Percentiles rank a stretch among this genome's conserved stretches.
Conservation (phyloP, 1,284 basidiomycete genomes). For the Erythrobasidium hasegawianum region DNA sequence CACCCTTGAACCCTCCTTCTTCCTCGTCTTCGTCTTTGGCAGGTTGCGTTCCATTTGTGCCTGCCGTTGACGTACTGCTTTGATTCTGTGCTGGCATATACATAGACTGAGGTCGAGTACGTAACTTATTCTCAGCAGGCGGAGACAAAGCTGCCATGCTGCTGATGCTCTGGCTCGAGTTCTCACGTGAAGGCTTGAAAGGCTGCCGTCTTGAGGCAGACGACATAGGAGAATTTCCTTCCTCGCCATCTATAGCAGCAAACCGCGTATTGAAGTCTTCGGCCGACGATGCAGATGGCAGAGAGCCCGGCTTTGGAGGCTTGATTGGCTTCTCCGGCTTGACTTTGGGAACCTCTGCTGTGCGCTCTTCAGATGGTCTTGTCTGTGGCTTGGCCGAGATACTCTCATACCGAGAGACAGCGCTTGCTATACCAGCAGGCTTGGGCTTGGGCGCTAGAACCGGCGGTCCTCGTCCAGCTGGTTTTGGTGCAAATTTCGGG, state of each 20-base stretch:
- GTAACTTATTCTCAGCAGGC: background rate
- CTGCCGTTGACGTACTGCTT: background rate
- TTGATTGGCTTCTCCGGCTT: conserved; percentile 16
- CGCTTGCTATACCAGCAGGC: conserved; percentile 36
- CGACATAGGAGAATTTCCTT: background rate
- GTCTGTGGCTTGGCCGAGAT: background rate
- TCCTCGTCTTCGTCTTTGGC: conserved; percentile 14
- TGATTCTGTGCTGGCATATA: background rate
- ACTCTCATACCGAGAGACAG: conserved; percentile 44
- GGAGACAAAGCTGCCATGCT: background rate
- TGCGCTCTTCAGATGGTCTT: background rate
- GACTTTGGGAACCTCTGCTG: background rate
- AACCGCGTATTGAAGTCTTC: conserved; percentile 20
- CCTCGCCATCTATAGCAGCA: background rate
- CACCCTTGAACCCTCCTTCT: conserved; percentile 28
- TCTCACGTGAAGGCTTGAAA: conserved; percentile 24
- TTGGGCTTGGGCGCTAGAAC: conserved; percentile 35
- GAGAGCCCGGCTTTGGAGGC: conserved; percentile 16
- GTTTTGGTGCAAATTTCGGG: conserved; percentile 35
- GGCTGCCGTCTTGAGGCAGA: background rate
- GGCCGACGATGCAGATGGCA: background rate
- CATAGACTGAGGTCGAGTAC: conserved; percentile 16
- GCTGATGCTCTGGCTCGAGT: background rate
- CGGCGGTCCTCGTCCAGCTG: conserved; percentile 15
- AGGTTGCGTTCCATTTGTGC: background rate